These are phyloP conservation scores for Fonsecaea monophora DNA, from an alignment of 2,329 filamentous ascomycete species.

Conservation along the genomic window DNA sequence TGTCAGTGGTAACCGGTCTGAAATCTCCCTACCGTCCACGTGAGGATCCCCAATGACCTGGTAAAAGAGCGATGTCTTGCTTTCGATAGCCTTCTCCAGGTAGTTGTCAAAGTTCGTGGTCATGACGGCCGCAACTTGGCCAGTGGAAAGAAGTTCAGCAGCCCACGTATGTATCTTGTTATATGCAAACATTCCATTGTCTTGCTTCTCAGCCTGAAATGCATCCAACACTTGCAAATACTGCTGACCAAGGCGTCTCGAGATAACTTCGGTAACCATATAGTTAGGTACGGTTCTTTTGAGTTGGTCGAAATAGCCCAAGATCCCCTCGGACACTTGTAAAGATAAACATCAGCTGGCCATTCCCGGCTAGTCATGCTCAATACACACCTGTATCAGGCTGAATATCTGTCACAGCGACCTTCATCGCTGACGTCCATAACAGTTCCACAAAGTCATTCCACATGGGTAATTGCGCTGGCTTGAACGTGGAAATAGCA, in stretches of 20 bases:
- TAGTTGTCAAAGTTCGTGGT: conserved; percentile 22
- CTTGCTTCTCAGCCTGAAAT: conserved; percentile 6
- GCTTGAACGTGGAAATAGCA: conserved; percentile 17
- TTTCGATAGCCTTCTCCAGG: conserved; percentile 9
- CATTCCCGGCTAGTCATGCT: background rate
- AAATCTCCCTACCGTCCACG: conserved; percentile 15
- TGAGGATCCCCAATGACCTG: conserved; percentile 10
- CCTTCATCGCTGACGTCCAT: conserved; percentile 3
- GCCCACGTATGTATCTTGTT: conserved; percentile 14
- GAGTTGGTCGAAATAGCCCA: conserved; percentile 8
- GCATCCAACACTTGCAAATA: conserved; percentile 13
- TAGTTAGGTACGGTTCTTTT: conserved; percentile 16
- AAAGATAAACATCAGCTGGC: background rate
- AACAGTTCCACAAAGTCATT: conserved; percentile 15
- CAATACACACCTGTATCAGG: conserved; percentile 8
- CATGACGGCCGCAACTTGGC: conserved; percentile 6
- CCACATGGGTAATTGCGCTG: conserved; percentile 12
- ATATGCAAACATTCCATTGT: conserved; percentile 1
- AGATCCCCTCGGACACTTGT: background rate
- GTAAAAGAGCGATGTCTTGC: background rate
- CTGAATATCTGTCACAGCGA: conserved; percentile 3
- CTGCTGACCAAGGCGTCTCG: conserved; percentile 11
- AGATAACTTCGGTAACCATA: conserved; percentile 19
- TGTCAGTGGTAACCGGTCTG: background rate
- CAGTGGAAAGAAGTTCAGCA: background rate